phyloP scores from a whole-genome alignment of 805 yeast genomes.

The Yarrowia phangngaensis region DNA sequence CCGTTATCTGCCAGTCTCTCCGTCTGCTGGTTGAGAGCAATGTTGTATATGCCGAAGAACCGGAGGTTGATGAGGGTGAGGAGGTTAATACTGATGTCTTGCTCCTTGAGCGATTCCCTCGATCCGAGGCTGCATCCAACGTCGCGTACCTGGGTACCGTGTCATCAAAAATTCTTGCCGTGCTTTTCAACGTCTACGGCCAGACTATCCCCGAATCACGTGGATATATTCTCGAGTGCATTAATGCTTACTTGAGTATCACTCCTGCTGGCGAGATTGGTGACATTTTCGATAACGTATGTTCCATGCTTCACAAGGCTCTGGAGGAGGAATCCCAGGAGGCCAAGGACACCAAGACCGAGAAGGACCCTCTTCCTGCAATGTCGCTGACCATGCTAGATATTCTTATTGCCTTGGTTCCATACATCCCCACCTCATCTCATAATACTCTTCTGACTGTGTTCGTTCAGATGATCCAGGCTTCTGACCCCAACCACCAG shows the following conservation, averaged over 20 bases:
- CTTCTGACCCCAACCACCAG: conserved; percentile 60
- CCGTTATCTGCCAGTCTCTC: conserved; percentile 77
- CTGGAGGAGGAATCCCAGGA: conserved; percentile 40
- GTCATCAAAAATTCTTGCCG: conserved; percentile 76
- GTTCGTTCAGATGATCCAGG: conserved; percentile 61
- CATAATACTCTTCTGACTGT: conserved; percentile 75
- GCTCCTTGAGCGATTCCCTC: conserved; percentile 58
- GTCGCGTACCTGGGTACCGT: conserved; percentile 54
- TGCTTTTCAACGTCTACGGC: conserved; percentile 86
- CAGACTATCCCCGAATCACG: conserved; percentile 82
- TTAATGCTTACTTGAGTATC: conserved; percentile 72
- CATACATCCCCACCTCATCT: conserved; percentile 67
- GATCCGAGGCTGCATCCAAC: conserved; percentile 52
- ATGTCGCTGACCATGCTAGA: conserved; percentile 87
- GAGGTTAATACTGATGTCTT: conserved; percentile 51
- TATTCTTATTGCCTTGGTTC: conserved; percentile 78
- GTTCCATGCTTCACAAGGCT: conserved; percentile 69
- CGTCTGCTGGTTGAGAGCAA: conserved; percentile 75
- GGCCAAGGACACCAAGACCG: conserved; percentile 42
- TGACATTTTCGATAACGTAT: conserved; percentile 78
- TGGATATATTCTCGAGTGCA: conserved; percentile 79
- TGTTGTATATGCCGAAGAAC: conserved; percentile 58
- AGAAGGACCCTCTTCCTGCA: conserved; percentile 44
- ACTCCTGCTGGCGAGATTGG: conserved; percentile 63
- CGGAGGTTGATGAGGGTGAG: conserved; percentile 30